A percentile compares a stretch with the other conserved stretches of the same genome.
Conservation (phyloP, 2,329 filamentous ascomycete genomes). For the Calonectria henricotiae region DNA sequence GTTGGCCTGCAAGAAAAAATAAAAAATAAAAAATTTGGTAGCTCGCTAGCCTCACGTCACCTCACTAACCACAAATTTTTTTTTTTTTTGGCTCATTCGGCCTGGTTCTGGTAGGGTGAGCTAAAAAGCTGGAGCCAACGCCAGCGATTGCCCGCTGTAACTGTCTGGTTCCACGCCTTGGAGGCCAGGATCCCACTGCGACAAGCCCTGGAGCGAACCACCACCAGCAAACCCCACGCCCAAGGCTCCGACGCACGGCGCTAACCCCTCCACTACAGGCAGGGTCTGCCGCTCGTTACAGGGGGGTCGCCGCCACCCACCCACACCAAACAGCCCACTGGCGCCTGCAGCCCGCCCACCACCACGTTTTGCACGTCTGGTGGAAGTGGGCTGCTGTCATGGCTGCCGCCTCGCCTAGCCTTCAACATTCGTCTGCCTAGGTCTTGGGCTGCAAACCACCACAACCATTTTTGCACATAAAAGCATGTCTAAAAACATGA, state of each 20-base stretch:
- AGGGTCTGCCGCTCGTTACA: constrained; percentile 24
- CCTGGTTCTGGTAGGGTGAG: constrained; percentile 18
- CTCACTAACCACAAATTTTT: constrained; percentile 24
- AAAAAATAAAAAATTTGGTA: constrained; percentile 1
- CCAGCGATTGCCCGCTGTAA: constrained; percentile 23
- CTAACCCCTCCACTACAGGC: constrained; percentile 20
- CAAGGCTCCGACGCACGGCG: constrained; percentile 22
- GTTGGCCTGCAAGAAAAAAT: neutral
- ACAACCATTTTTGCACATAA: neutral
- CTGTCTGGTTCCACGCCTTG: constrained; percentile 17
- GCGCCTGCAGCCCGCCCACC: constrained; percentile 26
- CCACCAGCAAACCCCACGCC: constrained; percentile 20
- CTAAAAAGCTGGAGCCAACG: constrained; percentile 34
- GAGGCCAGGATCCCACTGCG: constrained; percentile 11
- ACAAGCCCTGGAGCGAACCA: constrained; percentile 4
- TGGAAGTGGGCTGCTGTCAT: constrained; percentile 23
- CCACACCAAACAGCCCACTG: constrained; percentile 34
- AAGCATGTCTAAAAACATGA: neutral
- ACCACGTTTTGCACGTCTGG: constrained; percentile 34
- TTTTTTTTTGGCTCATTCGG: constrained; percentile 9
- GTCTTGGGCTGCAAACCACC: neutral
- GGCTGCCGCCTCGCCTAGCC: constrained; percentile 4
- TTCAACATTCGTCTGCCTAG: neutral
- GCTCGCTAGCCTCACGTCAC: constrained; percentile 28
- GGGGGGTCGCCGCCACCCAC: constrained; percentile 17